phyloP scores from a whole-genome alignment of 1,284 basidiomycete genomes.

The Tylopilus orsonianus region DNA sequence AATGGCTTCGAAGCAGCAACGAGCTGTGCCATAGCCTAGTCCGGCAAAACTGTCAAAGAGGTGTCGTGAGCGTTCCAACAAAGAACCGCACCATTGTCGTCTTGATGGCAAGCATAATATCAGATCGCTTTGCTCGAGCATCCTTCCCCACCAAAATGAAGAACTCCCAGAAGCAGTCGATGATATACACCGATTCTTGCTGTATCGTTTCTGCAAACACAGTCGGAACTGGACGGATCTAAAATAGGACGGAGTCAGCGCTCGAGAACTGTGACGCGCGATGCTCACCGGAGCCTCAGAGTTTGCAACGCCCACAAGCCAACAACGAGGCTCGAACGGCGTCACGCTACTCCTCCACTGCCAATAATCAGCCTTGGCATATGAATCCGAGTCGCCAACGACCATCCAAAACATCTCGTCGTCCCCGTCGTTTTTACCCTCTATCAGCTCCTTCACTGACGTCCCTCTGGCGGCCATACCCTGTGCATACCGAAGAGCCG shows the following conservation, averaged over 20 bases:
- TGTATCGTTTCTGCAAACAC: constrained; percentile 28
- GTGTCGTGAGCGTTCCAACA: not conserved
- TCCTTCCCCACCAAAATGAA: constrained; percentile 71
- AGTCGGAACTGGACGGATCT: constrained; percentile 36
- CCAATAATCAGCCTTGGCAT: constrained; percentile 79
- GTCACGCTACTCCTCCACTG: constrained; percentile 52
- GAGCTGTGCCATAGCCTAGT: constrained; percentile 53
- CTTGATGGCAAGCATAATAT: constrained; percentile 61
- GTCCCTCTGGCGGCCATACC: constrained; percentile 42
- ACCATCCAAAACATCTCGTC: constrained; percentile 85
- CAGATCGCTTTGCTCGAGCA: constrained; percentile 55
- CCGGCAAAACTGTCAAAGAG: not conserved
- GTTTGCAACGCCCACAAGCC: constrained; percentile 50
- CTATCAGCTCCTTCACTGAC: constrained; percentile 52
- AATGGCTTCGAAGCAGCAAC: constrained; percentile 58
- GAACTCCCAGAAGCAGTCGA: constrained; percentile 75
- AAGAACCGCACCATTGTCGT: constrained; percentile 47
- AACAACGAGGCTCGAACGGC: constrained; percentile 49
- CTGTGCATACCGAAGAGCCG: constrained; percentile 60
- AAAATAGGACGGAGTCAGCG: constrained; percentile 1
- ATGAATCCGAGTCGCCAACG: constrained; percentile 62
- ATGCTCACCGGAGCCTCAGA: constrained; percentile 39
- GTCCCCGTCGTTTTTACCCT: constrained; percentile 55
- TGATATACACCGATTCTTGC: constrained; percentile 51
- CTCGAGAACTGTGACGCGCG: not conserved